Percentiles rank a stretch among this genome's conserved stretches.
Evolutionary conservation across 495 filamentous ascomycete species (phyloP).

Genomic region (Aspergillus sclerotioniger): DNA sequence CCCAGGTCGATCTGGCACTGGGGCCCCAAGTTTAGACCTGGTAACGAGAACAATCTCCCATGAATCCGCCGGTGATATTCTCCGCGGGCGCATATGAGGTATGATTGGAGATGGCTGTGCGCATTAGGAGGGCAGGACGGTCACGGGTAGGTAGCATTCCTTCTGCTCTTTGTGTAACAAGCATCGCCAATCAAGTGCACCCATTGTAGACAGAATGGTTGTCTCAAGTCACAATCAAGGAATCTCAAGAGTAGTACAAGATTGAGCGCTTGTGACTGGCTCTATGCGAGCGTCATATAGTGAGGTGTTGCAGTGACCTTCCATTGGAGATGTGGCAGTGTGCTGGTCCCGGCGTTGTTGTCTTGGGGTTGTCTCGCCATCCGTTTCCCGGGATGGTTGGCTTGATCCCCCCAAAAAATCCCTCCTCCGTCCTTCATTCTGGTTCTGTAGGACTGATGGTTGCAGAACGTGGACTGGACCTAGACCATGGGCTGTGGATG

Average conservation of each 20-base stretch:
- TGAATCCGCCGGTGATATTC: neutral
- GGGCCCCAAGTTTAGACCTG: no score
- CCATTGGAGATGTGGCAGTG: neutral
- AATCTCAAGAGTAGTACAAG: neutral
- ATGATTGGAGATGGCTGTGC: neutral
- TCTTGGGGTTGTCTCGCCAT: neutral
- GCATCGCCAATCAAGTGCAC: neutral
- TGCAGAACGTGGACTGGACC: no score
- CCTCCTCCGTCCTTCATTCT: no score
- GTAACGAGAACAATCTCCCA: no score
- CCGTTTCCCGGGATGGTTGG: no score
- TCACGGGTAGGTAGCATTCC: neutral
- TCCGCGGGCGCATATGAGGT: neutral
- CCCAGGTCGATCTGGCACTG: neutral
- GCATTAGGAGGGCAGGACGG: neutral
- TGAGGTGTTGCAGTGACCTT: neutral
- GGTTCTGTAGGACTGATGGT: no score
- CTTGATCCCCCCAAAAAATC: no score
- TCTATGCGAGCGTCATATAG: neutral
- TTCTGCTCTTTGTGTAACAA: neutral
- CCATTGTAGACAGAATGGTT: neutral
- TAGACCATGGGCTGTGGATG: no score
- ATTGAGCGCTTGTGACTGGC: neutral
- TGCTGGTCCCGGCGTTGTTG: neutral
- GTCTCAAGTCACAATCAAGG: neutral